Evolutionary conservation across 306 rosid genomes (phyloP).

Genomic region (Castanopsis chinensis): DNA sequence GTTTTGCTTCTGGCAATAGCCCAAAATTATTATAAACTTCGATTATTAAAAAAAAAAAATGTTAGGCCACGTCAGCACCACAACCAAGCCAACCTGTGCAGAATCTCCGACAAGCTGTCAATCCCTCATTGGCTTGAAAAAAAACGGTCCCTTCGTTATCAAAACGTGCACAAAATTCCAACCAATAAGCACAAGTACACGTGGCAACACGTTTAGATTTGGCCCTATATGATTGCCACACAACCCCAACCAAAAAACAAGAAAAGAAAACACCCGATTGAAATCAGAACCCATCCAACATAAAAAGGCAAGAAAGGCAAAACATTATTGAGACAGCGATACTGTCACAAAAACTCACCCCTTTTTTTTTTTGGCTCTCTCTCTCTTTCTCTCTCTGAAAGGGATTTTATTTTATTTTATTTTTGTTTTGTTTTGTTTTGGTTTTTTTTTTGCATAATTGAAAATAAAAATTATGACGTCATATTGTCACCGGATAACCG

Average conservation of each 20-base stretch:
- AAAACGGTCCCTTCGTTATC: too few relatives aligned
- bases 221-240: not conserved
- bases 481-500: slow-evolving; percentile 32
- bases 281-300: not conserved
- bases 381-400: not conserved
- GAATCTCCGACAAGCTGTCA: too few relatives aligned
- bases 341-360: too few relatives aligned
- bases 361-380: not conserved
- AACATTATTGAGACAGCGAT: not conserved
- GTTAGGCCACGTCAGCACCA: too few relatives aligned
- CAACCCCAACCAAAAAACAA: not conserved
- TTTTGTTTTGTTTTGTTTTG: not conserved
- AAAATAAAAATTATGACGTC: slow-evolving; percentile 22
- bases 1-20: too few relatives aligned
- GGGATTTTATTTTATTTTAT: not conserved
- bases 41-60: too few relatives aligned
- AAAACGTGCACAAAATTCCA: too few relatives aligned
- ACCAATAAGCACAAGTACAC: not conserved
- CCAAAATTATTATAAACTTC: too few relatives aligned
- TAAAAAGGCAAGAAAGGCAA: not conserved
- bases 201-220: not conserved
- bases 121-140: too few relatives aligned
- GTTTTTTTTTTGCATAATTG: too few relatives aligned
- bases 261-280: not conserved
- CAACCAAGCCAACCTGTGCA: too few relatives aligned